phyloP scores from a whole-genome alignment of 2,329 filamentous ascomycete species.

The Graphilbum fragrans region DNA sequence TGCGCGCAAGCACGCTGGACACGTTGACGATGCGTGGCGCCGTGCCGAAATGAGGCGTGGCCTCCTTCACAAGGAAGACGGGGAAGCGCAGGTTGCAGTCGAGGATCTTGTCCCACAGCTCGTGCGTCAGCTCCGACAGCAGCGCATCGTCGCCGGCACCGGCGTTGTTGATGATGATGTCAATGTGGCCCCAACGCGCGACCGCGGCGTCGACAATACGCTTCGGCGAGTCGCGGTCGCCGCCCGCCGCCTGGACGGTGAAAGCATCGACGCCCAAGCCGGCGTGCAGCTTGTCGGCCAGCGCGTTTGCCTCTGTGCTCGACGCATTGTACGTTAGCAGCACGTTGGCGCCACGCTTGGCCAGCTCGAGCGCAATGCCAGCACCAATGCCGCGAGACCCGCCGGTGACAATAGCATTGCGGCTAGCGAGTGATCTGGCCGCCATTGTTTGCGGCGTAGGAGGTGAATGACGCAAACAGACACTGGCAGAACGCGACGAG shows the following conservation, averaged over 20 bases:
- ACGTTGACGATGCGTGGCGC: slow-evolving; percentile 45
- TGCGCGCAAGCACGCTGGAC: slow-evolving; percentile 36
- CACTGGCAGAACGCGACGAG: too few relatives aligned
- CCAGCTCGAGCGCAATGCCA: slow-evolving; percentile 55
- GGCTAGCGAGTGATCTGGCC: too few relatives aligned
- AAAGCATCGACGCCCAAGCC: not conserved
- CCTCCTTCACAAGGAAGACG: slow-evolving; percentile 38
- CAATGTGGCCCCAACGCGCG: not conserved
- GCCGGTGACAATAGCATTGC: slow-evolving; percentile 17
- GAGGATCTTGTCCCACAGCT: slow-evolving; percentile 40
- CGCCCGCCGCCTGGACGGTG: slow-evolving; percentile 1
- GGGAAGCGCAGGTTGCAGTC: slow-evolving; percentile 44
- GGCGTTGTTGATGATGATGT: slow-evolving; percentile 15
- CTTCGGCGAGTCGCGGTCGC: not conserved
- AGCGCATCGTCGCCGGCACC: slow-evolving; percentile 17
- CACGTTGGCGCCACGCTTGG: slow-evolving; percentile 48
- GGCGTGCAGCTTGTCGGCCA: slow-evolving; percentile 4
- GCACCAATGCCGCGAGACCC: slow-evolving; percentile 47
- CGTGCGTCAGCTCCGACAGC: slow-evolving; percentile 27
- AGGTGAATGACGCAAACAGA: too few relatives aligned
- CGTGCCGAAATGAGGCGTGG: slow-evolving; percentile 34
- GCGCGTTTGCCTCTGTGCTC: not conserved
- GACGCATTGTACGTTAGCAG: slow-evolving; percentile 1
- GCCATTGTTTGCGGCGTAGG: slow-evolving; percentile 13
- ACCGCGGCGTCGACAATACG: not conserved